phyloP scores from a whole-genome alignment of 495 filamentous ascomycete species.

The Neurospora sp. region DNA sequence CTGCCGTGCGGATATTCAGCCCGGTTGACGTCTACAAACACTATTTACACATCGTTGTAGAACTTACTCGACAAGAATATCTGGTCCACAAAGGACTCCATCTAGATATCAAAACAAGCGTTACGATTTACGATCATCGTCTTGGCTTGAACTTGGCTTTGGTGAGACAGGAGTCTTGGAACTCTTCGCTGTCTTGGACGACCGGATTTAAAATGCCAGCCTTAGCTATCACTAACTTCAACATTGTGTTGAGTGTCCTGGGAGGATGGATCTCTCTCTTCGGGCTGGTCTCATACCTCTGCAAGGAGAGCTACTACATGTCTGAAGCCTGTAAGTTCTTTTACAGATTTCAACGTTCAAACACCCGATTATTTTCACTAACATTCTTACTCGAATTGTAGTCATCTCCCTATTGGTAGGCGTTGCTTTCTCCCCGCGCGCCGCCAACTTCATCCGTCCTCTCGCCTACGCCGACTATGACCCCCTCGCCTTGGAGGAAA shows the following conservation, averaged over 20 bases:
- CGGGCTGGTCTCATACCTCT: conserved; percentile 77
- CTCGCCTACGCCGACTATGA: conserved; percentile 60
- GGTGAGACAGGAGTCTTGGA: neutral
- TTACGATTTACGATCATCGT: neutral
- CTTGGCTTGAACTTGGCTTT: neutral
- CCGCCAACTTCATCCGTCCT: conserved; percentile 66
- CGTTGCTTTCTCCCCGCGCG: conserved; percentile 67
- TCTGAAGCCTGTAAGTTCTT: conserved; percentile 69
- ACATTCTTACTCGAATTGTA: conserved; percentile 17
- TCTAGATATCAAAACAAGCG: conserved; percentile 13
- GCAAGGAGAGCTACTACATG: conserved; percentile 85
- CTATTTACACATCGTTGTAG: neutral
- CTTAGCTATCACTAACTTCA: conserved; percentile 72
- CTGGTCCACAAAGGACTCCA: neutral
- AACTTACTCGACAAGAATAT: neutral
- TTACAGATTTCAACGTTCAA: neutral
- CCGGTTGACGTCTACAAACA: neutral
- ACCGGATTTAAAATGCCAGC: conserved; percentile 56
- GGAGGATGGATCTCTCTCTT: conserved; percentile 86
- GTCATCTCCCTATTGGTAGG: conserved; percentile 80
- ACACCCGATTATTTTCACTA: neutral
- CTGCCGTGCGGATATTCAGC: neutral
- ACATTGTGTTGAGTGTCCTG: conserved; percentile 71
- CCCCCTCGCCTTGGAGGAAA: conserved; percentile 25
- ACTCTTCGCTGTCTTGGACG: neutral